Base-by-base conservation (phyloP, 805 yeast species). In the Hanseniaspora thailandica region DNA sequence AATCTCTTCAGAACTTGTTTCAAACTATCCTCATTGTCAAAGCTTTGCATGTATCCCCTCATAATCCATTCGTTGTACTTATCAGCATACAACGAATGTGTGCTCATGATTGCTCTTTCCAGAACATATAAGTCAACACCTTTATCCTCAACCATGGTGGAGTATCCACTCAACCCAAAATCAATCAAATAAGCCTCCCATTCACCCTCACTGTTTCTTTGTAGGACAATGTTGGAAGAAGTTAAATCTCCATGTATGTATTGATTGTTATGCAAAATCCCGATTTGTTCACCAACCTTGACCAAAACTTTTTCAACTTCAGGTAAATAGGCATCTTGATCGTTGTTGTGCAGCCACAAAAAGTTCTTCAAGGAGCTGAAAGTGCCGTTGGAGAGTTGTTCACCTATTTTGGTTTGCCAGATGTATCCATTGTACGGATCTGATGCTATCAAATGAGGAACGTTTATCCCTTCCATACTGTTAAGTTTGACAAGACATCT, bases 121-220 rank as follows among this genome's bases (percentile, higher is more conserved):
- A 93, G 68, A 10, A 93, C 97, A 61, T 93, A 93, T 55, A 93
- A 66, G 66, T 93, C 98, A n/a, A 93, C 98, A 3, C 97, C 97
- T 66, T 86, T 88, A 62, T 90, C 97, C 61, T 93, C 98, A 0
- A 84, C 76, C 57, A 87, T 64, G 1, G 75, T 74, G 0, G 95
- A 80, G 55, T 80, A 80, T 12, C 88, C 79, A 2, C 95, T 84
- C 19, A 93, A 72, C 0, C 98, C 98, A 69, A 93, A 93, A 63
- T 93, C 98, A 52, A 93, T 93, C 58, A 93, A 66, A 33, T 71
- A 76, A 0, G 94, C 87, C 26, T 56, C 62, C 66, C 68, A 68
- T 3, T 38, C 39, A 3, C 51, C 48, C 12, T 53, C 44, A 28
- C 47, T 56, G 4, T 58, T 56, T 47, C 66, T 63, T 19, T 68